phyloP scores from a whole-genome alignment of 768 basidiomycete genomes.

The Chalciporus piperatus region DNA sequence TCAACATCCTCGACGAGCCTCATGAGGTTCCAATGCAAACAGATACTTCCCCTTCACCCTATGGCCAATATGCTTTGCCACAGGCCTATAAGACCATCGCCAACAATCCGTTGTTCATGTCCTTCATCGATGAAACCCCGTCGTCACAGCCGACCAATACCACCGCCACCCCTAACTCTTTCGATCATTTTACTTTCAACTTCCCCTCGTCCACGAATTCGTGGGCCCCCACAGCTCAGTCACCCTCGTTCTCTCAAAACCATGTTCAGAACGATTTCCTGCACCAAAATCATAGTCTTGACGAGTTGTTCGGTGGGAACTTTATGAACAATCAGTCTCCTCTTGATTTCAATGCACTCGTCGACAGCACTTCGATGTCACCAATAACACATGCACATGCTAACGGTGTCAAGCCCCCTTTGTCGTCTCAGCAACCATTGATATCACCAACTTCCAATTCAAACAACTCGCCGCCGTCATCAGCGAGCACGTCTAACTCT shows the following conservation, averaged over 20 bases:
- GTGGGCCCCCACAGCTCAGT: conserved; percentile 20
- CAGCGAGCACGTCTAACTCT: conserved; percentile 23
- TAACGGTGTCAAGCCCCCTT: conserved; percentile 19
- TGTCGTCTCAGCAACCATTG: conserved; percentile 14
- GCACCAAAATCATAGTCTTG: conserved; percentile 30
- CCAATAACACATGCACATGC: conserved; percentile 56
- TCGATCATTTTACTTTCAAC: conserved; percentile 45
- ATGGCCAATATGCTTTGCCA: conserved; percentile 47
- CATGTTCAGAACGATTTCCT: conserved; percentile 23
- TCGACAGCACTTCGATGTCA: conserved; percentile 30
- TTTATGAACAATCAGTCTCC: conserved; percentile 31
- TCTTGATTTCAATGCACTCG: conserved; percentile 33
- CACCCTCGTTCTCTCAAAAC: conserved; percentile 19
- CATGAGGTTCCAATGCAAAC: conserved; percentile 57
- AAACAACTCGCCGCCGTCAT: conserved; percentile 21
- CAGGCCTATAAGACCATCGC: conserved; percentile 73
- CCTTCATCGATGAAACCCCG: conserved; percentile 60
- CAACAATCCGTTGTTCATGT: conserved; percentile 81
- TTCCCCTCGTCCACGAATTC: conserved; percentile 37
- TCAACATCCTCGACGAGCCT: conserved; percentile 63
- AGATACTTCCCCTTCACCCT: conserved; percentile 48
- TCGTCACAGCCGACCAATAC: conserved; percentile 22
- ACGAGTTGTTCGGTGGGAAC: conserved; percentile 46
- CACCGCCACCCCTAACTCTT: conserved; percentile 17
- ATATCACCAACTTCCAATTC: conserved; percentile 18